These are phyloP conservation scores for Talaromyces trachyspermus DNA, from an alignment of 495 filamentous ascomycete species.

Conservation along the genomic window DNA sequence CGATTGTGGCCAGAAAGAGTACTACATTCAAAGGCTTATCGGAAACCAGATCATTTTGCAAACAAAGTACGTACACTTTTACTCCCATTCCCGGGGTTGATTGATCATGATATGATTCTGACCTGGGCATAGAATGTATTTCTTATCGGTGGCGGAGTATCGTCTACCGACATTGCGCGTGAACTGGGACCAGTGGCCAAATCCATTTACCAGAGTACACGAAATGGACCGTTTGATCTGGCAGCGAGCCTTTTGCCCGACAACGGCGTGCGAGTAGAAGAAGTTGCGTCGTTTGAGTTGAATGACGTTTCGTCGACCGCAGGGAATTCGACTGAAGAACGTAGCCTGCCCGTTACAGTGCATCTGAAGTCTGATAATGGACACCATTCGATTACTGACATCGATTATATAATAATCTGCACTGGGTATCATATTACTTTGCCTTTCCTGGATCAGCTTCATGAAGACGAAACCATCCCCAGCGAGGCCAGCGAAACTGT, in stretches of 20 bases:
- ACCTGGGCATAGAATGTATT: constrained; percentile 51
- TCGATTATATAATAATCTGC: constrained; percentile 52
- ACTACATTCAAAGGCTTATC: constrained; percentile 55
- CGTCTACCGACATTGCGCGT: constrained; percentile 51
- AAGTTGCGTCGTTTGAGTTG: constrained; percentile 30
- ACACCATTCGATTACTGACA: constrained; percentile 31
- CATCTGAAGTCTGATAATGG: constrained; percentile 29
- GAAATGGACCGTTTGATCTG: constrained; percentile 51
- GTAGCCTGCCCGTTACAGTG: constrained; percentile 25
- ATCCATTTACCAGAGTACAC: constrained; percentile 50
- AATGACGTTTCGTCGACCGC: constrained; percentile 14
- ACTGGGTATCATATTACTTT: constrained; percentile 59
- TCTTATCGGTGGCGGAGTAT: constrained; percentile 54
- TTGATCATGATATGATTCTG: too few species aligned
- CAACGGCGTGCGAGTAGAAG: constrained; percentile 42
- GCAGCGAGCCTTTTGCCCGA: constrained; percentile 39
- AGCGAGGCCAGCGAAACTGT: constrained; percentile 38
- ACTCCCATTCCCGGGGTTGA: not conserved
- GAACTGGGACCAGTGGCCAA: constrained; percentile 45
- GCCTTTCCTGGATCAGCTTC: constrained; percentile 47
- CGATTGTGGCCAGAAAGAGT: constrained; percentile 41
- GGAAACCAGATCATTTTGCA: constrained; percentile 38
- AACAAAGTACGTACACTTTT: constrained; percentile 24
- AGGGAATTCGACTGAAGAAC: constrained; percentile 24
- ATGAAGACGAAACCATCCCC: constrained; percentile 22